phyloP scores from a whole-genome alignment of 805 yeast genomes.

The Starmerella khaoyaiensis region DNA sequence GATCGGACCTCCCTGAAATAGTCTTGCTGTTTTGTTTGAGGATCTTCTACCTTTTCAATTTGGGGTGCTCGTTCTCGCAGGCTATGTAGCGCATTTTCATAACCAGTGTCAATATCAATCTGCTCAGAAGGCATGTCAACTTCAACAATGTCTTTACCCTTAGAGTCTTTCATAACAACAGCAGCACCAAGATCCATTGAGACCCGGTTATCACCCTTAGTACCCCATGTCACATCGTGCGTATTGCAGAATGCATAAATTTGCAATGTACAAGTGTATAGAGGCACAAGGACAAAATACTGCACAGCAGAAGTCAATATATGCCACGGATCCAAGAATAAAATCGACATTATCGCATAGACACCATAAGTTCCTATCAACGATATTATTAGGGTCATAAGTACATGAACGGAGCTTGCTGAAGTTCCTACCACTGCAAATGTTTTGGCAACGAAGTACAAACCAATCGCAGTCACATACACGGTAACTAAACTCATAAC shows the following conservation, averaged over 20 bases:
- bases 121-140: constrained; percentile 60
- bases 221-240: constrained; percentile 98
- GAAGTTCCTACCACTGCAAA: constrained; percentile 27
- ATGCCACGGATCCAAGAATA: constrained; percentile 96
- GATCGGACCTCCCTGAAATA: constrained; percentile 92
- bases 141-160: constrained; percentile 70
- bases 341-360: constrained; percentile 64
- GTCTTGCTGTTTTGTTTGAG: constrained; percentile 43
- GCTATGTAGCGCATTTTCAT: constrained; percentile 59
- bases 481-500: constrained; percentile 65
- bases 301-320: constrained; percentile 75
- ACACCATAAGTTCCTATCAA: constrained; percentile 84
- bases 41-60: constrained; percentile 34
- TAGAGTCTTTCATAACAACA: constrained; percentile 60
- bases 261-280: constrained; percentile 83
- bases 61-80: constrained; percentile 57
- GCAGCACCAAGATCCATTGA: constrained; percentile 65
- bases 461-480: constrained; percentile 70
- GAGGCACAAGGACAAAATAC: constrained; percentile 79
- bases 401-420: constrained; percentile 33
- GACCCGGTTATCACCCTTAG: constrained; percentile 80
- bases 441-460: constrained; percentile 58
- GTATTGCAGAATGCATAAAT: constrained; percentile 96
- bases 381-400: constrained; percentile 62
- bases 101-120: constrained; percentile 67